Evolutionary conservation across 2,329 filamentous ascomycete genomes (phyloP).

Genomic region (Chaetoscypha palmicola): DNA sequence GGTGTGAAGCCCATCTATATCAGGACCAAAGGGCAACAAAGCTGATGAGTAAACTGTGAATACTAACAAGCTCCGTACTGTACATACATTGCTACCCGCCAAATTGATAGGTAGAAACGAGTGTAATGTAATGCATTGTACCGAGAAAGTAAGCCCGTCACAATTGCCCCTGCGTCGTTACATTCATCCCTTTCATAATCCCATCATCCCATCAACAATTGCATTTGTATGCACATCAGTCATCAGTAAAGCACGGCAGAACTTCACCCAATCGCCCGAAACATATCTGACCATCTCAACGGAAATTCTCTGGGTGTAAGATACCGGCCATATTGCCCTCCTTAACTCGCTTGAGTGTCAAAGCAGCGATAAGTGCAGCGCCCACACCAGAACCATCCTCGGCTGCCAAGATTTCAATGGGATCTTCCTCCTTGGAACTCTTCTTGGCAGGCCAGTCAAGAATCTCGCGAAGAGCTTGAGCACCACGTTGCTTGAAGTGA

Average conservation of each 20-base stretch:
- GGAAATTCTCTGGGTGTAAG: slow-evolving; percentile 57
- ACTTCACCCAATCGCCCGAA: too few species aligned
- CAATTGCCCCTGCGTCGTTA: too few species aligned
- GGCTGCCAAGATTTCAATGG: slow-evolving; percentile 78
- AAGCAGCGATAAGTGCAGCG: slow-evolving; percentile 81
- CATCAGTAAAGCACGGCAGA: too few species aligned
- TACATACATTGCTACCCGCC: neutral
- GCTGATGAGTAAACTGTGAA: too few species aligned
- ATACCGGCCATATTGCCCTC: slow-evolving; percentile 58
- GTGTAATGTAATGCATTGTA: neutral
- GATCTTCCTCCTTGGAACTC: slow-evolving; percentile 67
- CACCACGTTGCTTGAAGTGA: slow-evolving; percentile 90
- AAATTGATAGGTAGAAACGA: neutral
- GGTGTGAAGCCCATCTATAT: too few species aligned
- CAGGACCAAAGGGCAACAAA: too few species aligned
- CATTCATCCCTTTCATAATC: too few species aligned
- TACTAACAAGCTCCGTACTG: too few species aligned
- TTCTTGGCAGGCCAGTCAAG: slow-evolving; percentile 82
- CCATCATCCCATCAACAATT: neutral
- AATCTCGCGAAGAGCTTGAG: slow-evolving; percentile 85
- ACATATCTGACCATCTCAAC: too few species aligned
- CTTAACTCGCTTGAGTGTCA: slow-evolving; percentile 58
- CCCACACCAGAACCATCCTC: slow-evolving; percentile 98
- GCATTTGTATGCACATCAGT: neutral
- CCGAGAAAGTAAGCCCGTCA: neutral